Evolutionary conservation across 805 yeast genomes (phyloP).

Genomic region (Wickerhamomyces mucosus): DNA sequence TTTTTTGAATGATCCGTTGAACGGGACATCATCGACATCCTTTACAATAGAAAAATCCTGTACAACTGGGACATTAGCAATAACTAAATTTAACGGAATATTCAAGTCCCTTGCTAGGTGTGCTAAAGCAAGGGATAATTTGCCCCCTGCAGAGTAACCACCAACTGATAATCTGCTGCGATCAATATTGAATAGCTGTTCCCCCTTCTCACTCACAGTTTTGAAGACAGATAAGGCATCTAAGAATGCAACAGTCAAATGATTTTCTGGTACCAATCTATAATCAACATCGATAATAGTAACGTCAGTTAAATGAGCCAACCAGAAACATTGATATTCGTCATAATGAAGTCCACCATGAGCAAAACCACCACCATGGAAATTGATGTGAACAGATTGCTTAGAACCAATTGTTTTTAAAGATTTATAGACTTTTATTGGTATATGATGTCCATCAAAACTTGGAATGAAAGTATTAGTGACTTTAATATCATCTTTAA

Average conservation of each 20-base stretch:
- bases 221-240: conserved; percentile 27
- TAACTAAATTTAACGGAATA: not conserved
- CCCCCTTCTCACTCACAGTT: not conserved
- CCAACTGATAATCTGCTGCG: conserved; percentile 1
- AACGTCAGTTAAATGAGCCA: conserved; percentile 1
- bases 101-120: conserved; percentile 1
- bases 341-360: conserved; percentile 2
- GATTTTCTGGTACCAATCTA: conserved; percentile 37
- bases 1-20: not conserved
- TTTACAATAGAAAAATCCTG: not conserved
- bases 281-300: conserved; percentile 36
- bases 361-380: conserved; percentile 5
- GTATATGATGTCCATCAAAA: conserved; percentile 1
- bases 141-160: conserved; percentile 2
- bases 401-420: not conserved
- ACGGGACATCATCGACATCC: not conserved
- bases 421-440: conserved; percentile 2
- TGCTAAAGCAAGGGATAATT: not conserved
- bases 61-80: conserved; percentile 2
- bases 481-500: not conserved
- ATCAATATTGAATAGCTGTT: not conserved
- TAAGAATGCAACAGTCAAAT: conserved; percentile 35
- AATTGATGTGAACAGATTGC: conserved; percentile 2
- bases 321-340: conserved; percentile 3
- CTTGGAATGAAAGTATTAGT: not conserved